phyloP scores from a whole-genome alignment of 1,284 basidiomycete species.

The Pterulicium gracile region DNA sequence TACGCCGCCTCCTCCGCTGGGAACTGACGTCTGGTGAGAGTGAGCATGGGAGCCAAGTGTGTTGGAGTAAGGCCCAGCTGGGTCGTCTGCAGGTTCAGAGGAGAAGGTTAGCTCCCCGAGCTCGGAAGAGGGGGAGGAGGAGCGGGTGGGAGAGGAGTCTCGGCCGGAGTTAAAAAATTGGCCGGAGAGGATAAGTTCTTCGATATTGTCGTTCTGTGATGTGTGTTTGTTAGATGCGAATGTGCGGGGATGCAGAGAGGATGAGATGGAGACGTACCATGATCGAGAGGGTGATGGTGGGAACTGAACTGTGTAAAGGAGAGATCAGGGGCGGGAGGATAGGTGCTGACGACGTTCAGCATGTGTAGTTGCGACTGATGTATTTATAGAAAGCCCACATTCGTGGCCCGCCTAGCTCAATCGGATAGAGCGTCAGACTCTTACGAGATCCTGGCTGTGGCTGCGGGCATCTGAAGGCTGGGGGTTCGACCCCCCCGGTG shows the following conservation, averaged over 20 bases:
- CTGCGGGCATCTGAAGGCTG: no score
- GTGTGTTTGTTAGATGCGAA: no score
- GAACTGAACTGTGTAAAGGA: no score
- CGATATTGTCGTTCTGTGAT: slow-evolving; percentile 46
- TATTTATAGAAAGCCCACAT: no score
- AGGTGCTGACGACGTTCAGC: no score
- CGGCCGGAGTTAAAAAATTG: slow-evolving; percentile 53
- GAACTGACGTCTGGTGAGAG: slow-evolving; percentile 15
- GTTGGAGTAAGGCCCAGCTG: slow-evolving; percentile 39
- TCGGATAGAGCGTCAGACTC: slow-evolving; percentile 57
- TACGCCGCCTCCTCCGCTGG: slow-evolving; percentile 33
- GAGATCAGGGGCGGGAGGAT: no score
- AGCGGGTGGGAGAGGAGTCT: slow-evolving; percentile 40
- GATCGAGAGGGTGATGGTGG: no score
- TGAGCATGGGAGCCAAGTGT: slow-evolving; percentile 24
- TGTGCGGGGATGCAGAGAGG: no score
- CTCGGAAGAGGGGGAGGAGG: slow-evolving; percentile 28
- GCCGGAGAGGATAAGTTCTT: slow-evolving; percentile 70
- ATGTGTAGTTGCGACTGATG: no score
- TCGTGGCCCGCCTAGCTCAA: slow-evolving; percentile 58
- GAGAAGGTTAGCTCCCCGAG: slow-evolving; percentile 20
- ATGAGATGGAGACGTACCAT: no score
- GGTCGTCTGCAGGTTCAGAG: slow-evolving; percentile 14
- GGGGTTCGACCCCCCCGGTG: no score
- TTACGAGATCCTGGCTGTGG: no score